phyloP scores from a whole-genome alignment of 169 alveolate genomes.

The Plasmodium knowlesi region DNA sequence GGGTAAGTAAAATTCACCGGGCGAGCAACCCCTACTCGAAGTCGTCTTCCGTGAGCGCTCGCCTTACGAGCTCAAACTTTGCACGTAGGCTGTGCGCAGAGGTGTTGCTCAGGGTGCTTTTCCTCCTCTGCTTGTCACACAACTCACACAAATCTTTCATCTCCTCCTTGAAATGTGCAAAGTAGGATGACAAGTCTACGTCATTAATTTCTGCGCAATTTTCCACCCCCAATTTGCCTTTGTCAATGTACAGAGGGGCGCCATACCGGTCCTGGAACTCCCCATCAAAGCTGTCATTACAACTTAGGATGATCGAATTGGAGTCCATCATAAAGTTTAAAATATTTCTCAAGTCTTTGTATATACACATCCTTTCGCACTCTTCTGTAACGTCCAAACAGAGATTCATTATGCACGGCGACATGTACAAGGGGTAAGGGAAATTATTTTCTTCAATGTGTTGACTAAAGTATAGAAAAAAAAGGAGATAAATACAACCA shows the following conservation, averaged over 20 bases:
- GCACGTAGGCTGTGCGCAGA: constrained; percentile 19
- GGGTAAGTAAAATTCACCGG: neutral
- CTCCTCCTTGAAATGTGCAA: constrained; percentile 7
- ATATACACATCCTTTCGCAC: constrained; percentile 32
- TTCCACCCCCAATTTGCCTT: constrained; percentile 43
- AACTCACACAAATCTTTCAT: constrained; percentile 24
- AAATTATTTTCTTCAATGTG: constrained; percentile 38
- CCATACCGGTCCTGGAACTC: constrained; percentile 70
- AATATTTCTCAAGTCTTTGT: constrained; percentile 42
- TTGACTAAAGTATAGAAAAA: constrained; percentile 60
- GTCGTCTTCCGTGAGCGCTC: constrained; percentile 9
- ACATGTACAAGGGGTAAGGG: constrained; percentile 41
- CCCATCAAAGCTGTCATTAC: constrained; percentile 32
- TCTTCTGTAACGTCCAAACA: constrained; percentile 47
- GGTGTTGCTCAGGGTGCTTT: constrained; percentile 39
- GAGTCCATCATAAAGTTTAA: constrained; percentile 69
- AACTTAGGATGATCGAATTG: constrained; percentile 48
- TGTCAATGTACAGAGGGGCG: constrained; percentile 52
- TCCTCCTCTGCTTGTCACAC: constrained; percentile 35
- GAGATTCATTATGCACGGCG: constrained; percentile 15
- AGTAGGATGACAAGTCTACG: constrained; percentile 12
- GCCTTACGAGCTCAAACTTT: constrained; percentile 3
- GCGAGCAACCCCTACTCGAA: neutral
- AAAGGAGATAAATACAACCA: constrained; percentile 62
- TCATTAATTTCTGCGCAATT: constrained; percentile 35